These are phyloP conservation scores for Podospora didyma DNA, from an alignment of 495 filamentous ascomycete species.

Conservation along the genomic window DNA sequence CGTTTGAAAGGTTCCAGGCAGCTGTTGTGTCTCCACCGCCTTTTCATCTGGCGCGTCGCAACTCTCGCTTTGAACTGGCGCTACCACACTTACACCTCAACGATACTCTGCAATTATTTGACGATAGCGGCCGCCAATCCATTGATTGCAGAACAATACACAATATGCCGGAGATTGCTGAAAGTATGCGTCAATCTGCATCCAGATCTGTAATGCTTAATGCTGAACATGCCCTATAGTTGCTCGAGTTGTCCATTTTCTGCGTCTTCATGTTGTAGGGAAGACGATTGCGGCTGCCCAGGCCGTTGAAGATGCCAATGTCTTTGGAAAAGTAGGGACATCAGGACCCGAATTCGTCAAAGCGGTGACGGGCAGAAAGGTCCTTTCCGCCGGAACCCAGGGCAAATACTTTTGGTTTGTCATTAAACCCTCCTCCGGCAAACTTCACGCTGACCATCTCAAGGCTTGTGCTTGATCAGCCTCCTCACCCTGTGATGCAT, in stretches of 20 bases:
- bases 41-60: neutral
- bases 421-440: neutral
- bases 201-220: no score
- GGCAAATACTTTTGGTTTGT: constrained; percentile 92
- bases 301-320: constrained; percentile 69
- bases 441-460: neutral
- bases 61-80: neutral
- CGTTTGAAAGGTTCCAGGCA: constrained; percentile 1
- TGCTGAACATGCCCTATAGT: no score
- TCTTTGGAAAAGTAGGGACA: constrained; percentile 87
- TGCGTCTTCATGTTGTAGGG: constrained; percentile 75
- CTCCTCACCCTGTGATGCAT: constrained; percentile 89
- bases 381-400: constrained; percentile 72
- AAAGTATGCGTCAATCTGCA: no score
- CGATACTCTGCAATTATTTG: neutral
- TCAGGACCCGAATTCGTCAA: constrained; percentile 65
- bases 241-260: constrained; percentile 77
- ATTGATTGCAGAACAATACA: neutral
- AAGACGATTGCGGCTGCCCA: constrained; percentile 70
- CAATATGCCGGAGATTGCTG: neutral
- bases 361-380: constrained; percentile 70
- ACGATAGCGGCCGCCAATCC: constrained; percentile 48
- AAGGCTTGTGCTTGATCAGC: constrained; percentile 45
- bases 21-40: neutral
- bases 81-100: neutral